Base-by-base conservation (phyloP, 2,329 filamentous ascomycete genomes). In the Ophiognomonia clavigignenti-juglandacearum region DNA sequence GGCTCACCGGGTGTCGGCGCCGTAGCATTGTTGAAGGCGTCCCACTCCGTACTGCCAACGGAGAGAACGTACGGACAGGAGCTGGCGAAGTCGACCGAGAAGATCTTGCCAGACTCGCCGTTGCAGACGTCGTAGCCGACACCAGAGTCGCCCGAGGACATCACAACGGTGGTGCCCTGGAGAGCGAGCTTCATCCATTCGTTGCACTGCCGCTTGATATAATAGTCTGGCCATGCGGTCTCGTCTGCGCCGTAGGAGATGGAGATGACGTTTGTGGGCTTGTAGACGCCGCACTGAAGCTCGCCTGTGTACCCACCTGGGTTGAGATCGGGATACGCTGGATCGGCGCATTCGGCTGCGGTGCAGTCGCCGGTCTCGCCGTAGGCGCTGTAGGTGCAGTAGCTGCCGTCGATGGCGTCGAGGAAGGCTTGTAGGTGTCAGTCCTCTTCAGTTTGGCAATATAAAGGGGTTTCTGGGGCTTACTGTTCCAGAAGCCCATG, bases 291-390 rank as follows among this genome's bases (percentile, higher is more conserved):
- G 51, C 60, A 67, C 47, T 59, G 59, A 4, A 66, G 59, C 48
- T 63, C 55, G 11, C 72, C 72, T 44, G 71, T 69, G 61, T 78
- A 80, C 7, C 75, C 77, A n/a, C n/a, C n/a, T n/a, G n/a, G n/a
- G 62, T 63, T 58, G 3, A 66, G 61, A 53, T 77, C 67, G 1
- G 75, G 77, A 53, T 80, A 53, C 2, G 26, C 60, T 0, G 75
- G 73, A 52, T 80, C 77, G 6, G 74, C 61, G 16, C 61, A 61
- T 11, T 67, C 68, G 38, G 68, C 61, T 5, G 41, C 41, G 2
- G 43, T 46, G 39, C 51, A 53, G 51, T 78, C 66, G 11, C 75
- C 75, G 0, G 64, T 72, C 54, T 75, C 69, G 39, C 51, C 51
- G 6, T 65, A 76, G 1, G 72, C 73, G n/a, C 63, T 64, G 52